Percentiles rank a stretch among this genome's conserved stretches.
Conservation (phyloP, 2,329 filamentous ascomycete species). For the Simplicillium sp. region DNA sequence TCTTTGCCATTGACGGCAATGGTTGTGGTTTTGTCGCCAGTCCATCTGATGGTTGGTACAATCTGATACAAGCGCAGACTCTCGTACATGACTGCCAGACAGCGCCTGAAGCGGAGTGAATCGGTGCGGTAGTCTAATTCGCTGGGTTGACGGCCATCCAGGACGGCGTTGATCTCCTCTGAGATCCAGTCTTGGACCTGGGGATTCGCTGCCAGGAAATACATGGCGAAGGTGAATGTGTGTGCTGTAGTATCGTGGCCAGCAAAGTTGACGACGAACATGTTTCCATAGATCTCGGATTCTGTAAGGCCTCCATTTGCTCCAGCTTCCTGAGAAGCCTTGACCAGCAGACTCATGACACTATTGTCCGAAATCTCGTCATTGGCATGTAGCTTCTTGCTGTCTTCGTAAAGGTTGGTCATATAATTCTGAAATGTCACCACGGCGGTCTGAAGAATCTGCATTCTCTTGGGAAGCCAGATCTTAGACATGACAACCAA, state of each 20-base stretch:
- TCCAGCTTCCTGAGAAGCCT: neutral
- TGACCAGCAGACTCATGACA: no score
- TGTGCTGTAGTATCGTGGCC: constrained; percentile 42
- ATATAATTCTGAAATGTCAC: constrained; percentile 16
- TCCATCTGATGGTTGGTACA: constrained; percentile 17
- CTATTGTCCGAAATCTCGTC: neutral
- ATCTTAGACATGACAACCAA: no score
- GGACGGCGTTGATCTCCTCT: constrained; percentile 24
- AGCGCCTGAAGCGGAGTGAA: constrained; percentile 31
- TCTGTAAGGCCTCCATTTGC: constrained; percentile 18
- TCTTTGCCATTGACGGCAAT: no score
- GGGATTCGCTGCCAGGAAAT: constrained; percentile 32
- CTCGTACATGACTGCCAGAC: constrained; percentile 29
- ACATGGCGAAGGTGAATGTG: constrained; percentile 28
- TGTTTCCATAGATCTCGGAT: constrained; percentile 36
- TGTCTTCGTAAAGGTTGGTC: constrained; percentile 18
- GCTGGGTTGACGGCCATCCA: constrained; percentile 9
- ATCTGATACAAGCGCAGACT: constrained; percentile 29
- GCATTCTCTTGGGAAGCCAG: constrained; percentile 1
- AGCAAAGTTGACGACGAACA: constrained; percentile 38
- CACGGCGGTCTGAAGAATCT: constrained; percentile 12
- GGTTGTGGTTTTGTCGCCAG: constrained; percentile 3
- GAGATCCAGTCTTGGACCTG: constrained; percentile 34
- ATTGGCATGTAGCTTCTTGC: constrained; percentile 10
- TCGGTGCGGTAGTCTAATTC: constrained; percentile 22